Base-by-base conservation (phyloP, 768 basidiomycete species). In the Cantharellus anzutake region DNA sequence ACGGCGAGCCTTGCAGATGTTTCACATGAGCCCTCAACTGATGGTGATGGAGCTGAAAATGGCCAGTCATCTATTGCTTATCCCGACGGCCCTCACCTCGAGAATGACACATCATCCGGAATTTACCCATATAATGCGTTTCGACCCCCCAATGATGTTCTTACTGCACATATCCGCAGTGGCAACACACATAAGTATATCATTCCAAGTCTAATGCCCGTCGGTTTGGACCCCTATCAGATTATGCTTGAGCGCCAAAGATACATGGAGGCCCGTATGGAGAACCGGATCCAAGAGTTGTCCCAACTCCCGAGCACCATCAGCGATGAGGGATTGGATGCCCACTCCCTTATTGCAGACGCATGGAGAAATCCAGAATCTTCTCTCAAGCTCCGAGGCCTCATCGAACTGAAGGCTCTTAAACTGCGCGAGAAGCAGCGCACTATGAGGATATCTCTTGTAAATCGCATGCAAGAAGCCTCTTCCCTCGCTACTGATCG, bases 101-200 rank as follows among this genome's bases (percentile, higher is more conserved):
- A 94, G 62, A 84, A 86, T 67, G 80, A 93, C 68, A 73, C 78
- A 58, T 75, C 79, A 60, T 91, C 89, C 0, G 79, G 80, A 44
- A 82, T 93, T 61, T 91, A 93, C 66, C 92, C 92, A 2, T 93
- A 92, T 74, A 94, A 94, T 69, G 83, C 92, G 20, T 93, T 81
- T 68, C 76, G 79, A 38, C 80, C 91, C 65, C 92, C 92, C 7
- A 63, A 68, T 2, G 61, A 68, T 35, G 67, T 67, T 44, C 84
- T 93, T 68, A 80, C 82, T 0, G 84, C 83, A 38, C 82, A 83
- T 41, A 74, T 88, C 38, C 7, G 11, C 11, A 37, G 7, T 37
- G 35, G 35, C 11, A 11, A 37, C 11, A 55, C 35, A 7, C 86
- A 89, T 66, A 78, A 86, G 2, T 77, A 90, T 34, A 73, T 97